Evolutionary conservation across 2,329 filamentous ascomycete genomes (phyloP), one percentile per base, ranked within the genome.

Genomic region (Scortechinia acanthostroma): DNA sequence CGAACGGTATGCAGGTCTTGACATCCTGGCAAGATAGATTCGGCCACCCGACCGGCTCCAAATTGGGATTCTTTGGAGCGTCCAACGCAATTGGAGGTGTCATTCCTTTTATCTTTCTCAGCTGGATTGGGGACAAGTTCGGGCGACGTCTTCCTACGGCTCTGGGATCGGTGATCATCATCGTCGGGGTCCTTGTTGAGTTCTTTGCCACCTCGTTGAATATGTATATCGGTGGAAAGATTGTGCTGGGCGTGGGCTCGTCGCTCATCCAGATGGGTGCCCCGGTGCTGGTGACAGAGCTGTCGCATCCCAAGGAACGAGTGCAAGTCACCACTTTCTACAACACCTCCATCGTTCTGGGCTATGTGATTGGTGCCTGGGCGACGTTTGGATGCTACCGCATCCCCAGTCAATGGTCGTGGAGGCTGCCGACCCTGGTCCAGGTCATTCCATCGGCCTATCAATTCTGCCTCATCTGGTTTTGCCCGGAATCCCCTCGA

Each of bases 401-500:
- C 15, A 56, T 57, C 30, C 45, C 35, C 42, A 53, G 49, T 22
- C 48, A 52, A 4, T 77, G 73, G 74, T 65, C 66, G 0, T 74
- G 70, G 75, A 62, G 71, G 42, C 61, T 77, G 16, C 77, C 76
- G 0, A 71, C 71, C 1, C 59, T 78, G 3, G 54, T 76, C 2
- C 77, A 80, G 53, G 66, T 69, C 37, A 48, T 70, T 3, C 71
- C 66, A 63, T 55, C 66, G 2, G 53, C 50, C 1, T 62, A 61
- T 21, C 62, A 74, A 49, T 62, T 76, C 16, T 45, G 58, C 6
- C 66, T 71, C 45, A 58, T 73, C 43, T 65, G 62, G 50, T 70
- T 76, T 43, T 66, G 78, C 3, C 78, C 79, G 0, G 80, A 84
- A 49, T 77, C 71, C 1, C 80, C 80, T 1, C 68, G 80, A 28